These are phyloP conservation scores for Capsicum rhomboideum DNA, from an alignment of 257 asterid species.

Conservation along the genomic window DNA sequence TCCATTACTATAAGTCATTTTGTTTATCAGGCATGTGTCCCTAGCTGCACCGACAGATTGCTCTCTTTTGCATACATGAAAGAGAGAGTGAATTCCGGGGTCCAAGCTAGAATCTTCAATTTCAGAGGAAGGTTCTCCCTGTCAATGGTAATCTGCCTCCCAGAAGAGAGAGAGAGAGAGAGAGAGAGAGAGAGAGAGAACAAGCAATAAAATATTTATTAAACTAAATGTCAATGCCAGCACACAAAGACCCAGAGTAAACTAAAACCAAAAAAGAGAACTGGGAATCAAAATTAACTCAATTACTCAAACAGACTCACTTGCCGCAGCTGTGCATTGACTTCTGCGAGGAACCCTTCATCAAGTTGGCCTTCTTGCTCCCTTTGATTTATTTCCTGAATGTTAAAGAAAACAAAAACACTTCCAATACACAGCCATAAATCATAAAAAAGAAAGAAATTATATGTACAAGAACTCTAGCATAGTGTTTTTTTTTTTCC, in stretches of 20 bases:
- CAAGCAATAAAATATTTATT: no score
- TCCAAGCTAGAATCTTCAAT: not conserved
- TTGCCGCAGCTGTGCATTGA: conserved; percentile 84
- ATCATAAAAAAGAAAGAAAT: not conserved
- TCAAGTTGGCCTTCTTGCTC: conserved; percentile 96
- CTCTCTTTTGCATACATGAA: not conserved
- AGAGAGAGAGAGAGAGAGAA: not conserved
- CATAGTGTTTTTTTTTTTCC: not conserved
- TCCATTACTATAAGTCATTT: not conserved
- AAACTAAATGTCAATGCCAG: not conserved
- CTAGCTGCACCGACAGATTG: not conserved
- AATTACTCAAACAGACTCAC: conserved; percentile 32
- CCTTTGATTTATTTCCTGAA: conserved; percentile 72
- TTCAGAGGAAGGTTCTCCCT: not conserved
- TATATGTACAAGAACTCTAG: not conserved
- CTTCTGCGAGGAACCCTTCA: conserved; percentile 93
- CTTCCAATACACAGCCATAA: not conserved
- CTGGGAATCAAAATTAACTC: not conserved
- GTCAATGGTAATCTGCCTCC: not conserved
- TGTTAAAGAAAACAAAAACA: conserved; percentile 13
- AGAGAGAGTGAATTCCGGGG: not conserved
- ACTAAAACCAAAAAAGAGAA: not conserved
- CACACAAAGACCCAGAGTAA: not conserved
- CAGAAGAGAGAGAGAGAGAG: not conserved
- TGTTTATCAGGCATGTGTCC: not conserved